Evolutionary conservation across 768 basidiomycete species (phyloP).

Genomic region (Mycena kentingensis): DNA sequence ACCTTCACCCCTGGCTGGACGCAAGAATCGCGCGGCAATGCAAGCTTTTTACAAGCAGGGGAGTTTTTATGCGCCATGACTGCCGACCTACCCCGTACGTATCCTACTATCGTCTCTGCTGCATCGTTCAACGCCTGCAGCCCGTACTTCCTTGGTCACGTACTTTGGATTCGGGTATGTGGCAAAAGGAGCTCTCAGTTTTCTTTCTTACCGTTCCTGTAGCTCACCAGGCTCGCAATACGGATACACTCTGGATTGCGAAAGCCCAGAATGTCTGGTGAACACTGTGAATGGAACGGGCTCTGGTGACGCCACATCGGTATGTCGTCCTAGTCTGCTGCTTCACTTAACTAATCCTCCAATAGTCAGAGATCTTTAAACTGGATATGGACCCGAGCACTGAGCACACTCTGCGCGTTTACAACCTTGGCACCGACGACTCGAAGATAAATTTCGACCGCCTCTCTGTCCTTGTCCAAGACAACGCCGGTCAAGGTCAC

Average conservation of each 20-base stretch:
- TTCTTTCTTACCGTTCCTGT: background rate
- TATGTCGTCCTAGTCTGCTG: background rate
- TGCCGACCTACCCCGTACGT: slow-evolving; percentile 31
- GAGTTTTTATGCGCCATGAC: slow-evolving; percentile 19
- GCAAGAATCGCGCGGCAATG: slow-evolving; percentile 5
- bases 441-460: slow-evolving; percentile 31
- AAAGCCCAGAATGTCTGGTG: background rate
- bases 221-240: slow-evolving; percentile 28
- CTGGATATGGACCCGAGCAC: slow-evolving; percentile 28
- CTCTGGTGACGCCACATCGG: slow-evolving; percentile 21
- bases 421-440: slow-evolving; percentile 26
- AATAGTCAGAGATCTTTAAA: slow-evolving; percentile 31
- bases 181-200: background rate
- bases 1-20: slow-evolving; percentile 17
- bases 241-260: slow-evolving; percentile 34
- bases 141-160: slow-evolving; percentile 25
- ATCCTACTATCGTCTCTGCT: background rate
- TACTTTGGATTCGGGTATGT: slow-evolving; percentile 30
- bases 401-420: slow-evolving; percentile 27
- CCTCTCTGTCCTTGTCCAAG: slow-evolving; percentile 22
- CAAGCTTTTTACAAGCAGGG: slow-evolving; percentile 2
- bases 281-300: slow-evolving; percentile 28
- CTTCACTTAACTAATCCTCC: background rate
- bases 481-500: background rate
- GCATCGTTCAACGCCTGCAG: slow-evolving; percentile 16